Evolutionary conservation across 2,329 filamentous ascomycete species (phyloP).

Genomic region (Aspergillus thermomutatus): DNA sequence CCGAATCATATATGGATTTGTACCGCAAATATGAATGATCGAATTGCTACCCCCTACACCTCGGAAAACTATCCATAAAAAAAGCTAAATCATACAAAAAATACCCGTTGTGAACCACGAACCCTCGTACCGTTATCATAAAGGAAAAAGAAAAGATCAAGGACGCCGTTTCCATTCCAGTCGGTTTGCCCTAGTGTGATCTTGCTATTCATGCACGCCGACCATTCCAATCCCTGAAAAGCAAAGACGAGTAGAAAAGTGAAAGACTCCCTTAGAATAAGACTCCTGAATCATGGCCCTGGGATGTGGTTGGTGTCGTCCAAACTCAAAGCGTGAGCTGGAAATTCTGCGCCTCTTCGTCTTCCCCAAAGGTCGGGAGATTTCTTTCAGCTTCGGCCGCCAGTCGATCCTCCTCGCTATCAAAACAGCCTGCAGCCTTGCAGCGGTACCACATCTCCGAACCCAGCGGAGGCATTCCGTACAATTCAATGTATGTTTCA

Average conservation of each 20-base stretch:
- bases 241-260: constrained; percentile 12
- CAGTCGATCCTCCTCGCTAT: constrained; percentile 24
- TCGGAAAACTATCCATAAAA: not conserved
- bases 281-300: not conserved
- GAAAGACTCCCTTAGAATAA: not conserved
- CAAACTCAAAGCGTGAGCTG: constrained; percentile 35
- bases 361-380: constrained; percentile 34
- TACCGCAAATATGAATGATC: too few species aligned
- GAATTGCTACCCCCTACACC: not conserved
- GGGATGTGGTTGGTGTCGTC: not conserved
- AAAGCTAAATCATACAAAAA: not conserved
- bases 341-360: constrained; percentile 39
- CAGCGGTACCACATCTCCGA: constrained; percentile 44
- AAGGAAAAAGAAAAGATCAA: not conserved
- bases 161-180: constrained; percentile 4
- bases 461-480: constrained; percentile 40
- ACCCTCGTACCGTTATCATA: not conserved
- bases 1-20: too few species aligned
- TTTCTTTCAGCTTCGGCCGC: constrained; percentile 23
- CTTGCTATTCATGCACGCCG: not conserved
- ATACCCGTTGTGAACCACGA: constrained; percentile 1
- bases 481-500: constrained; percentile 41
- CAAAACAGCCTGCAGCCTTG: constrained; percentile 38
- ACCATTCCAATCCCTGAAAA: constrained; percentile 2
- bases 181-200: not conserved